phyloP scores from a whole-genome alignment of 805 yeast genomes.

The Saccharomyces mikatae region DNA sequence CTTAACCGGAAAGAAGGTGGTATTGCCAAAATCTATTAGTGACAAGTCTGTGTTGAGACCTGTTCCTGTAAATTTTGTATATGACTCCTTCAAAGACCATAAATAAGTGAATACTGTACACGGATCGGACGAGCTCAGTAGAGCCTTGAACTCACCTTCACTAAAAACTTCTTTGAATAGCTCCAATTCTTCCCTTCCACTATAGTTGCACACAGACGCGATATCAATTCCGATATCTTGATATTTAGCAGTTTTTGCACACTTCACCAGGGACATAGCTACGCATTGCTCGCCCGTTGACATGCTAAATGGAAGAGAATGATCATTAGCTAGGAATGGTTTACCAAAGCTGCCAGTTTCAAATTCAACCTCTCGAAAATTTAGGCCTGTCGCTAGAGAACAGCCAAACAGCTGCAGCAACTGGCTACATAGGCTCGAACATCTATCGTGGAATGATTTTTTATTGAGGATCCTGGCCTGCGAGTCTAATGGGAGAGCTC shows the following conservation, averaged over 20 bases:
- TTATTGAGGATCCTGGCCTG: constrained; percentile 38
- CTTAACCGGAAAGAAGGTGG: neutral
- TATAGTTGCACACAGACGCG: constrained; percentile 32
- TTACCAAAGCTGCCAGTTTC: constrained; percentile 44
- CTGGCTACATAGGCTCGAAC: constrained; percentile 37
- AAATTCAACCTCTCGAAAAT: constrained; percentile 21
- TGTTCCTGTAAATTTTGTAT: constrained; percentile 55
- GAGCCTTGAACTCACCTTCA: constrained; percentile 27
- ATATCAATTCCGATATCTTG: constrained; percentile 41
- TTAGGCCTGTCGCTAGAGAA: constrained; percentile 16
- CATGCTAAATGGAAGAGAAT: constrained; percentile 41
- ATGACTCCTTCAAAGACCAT: constrained; percentile 80
- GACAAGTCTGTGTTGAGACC: constrained; percentile 41
- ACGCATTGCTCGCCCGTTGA: constrained; percentile 50
- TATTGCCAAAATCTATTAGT: constrained; percentile 24
- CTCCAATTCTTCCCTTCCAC: constrained; percentile 21
- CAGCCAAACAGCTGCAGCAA: constrained; percentile 41
- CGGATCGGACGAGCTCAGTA: constrained; percentile 16
- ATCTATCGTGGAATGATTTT: constrained; percentile 30
- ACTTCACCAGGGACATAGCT: constrained; percentile 35
- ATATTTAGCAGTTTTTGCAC: constrained; percentile 1
- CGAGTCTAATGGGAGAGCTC: constrained; percentile 36
- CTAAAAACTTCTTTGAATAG: constrained; percentile 40
- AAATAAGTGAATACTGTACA: constrained; percentile 41
- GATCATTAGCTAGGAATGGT: constrained; percentile 34